phyloP scores from a whole-genome alignment of 2,329 filamentous ascomycete genomes.

The Zalaria sp. region DNA sequence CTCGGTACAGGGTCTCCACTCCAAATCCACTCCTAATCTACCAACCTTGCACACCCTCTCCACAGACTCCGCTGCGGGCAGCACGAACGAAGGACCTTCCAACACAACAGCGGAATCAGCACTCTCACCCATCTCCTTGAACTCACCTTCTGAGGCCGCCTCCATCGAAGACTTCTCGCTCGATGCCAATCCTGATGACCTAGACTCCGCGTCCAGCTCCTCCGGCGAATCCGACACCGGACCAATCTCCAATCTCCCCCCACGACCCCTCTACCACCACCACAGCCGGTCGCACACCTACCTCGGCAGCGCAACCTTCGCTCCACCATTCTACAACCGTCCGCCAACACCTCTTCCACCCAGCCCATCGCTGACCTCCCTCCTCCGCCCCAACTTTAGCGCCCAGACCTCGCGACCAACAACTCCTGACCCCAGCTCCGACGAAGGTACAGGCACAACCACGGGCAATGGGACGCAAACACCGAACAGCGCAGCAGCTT shows the following conservation, averaged over 20 bases:
- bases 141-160: conserved; percentile 23
- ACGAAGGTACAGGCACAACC: conserved; percentile 42
- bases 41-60: conserved; percentile 24
- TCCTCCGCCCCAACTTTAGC: conserved; percentile 59
- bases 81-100: conserved; percentile 5
- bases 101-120: background rate
- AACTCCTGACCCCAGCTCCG: conserved; percentile 82
- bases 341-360: conserved; percentile 91
- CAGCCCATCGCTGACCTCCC: conserved; percentile 80
- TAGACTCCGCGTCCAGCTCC: conserved; percentile 12
- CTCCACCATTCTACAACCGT: conserved; percentile 89
- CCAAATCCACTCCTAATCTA: conserved; percentile 32
- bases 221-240: conserved; percentile 14
- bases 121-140: conserved; percentile 11
- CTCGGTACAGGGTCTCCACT: conserved; percentile 25
- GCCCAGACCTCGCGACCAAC: conserved; percentile 66
- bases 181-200: conserved; percentile 13
- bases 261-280: conserved; percentile 25
- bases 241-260: conserved; percentile 13
- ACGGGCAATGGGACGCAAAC: conserved; percentile 17
- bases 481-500: conserved; percentile 43
- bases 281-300: conserved; percentile 30
- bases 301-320: conserved; percentile 34
- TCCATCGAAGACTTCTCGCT: conserved; percentile 24
- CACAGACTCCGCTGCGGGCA: conserved; percentile 4